Percentiles rank a stretch among this genome's conserved stretches.
Evolutionary conservation across 805 yeast species (phyloP).

Genomic region (Candida coquimbonensis): DNA sequence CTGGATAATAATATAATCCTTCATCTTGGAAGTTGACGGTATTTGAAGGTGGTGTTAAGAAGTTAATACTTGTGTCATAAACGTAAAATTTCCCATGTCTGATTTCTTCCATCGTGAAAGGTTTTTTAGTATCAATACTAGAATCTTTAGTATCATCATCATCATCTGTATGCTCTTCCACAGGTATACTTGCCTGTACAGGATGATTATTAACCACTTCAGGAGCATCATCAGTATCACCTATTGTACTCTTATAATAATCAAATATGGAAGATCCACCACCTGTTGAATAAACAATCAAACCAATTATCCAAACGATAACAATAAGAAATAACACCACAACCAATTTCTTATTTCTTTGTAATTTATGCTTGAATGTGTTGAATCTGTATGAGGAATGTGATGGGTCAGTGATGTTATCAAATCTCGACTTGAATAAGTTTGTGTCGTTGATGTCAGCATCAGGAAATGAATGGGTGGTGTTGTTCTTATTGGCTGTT

Average conservation of each 20-base stretch:
- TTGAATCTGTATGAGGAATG: neutral
- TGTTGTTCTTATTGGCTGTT: neutral
- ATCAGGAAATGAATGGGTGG: neutral
- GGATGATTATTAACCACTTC: constrained; percentile 7
- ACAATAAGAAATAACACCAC: constrained; percentile 7
- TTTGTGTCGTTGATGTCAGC: constrained; percentile 3
- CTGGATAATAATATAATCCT: constrained; percentile 15
- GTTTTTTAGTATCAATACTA: neutral
- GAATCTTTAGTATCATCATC: neutral
- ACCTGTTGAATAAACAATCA: constrained; percentile 9
- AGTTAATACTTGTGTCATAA: constrained; percentile 8
- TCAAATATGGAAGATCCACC: constrained; percentile 13
- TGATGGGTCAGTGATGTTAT: neutral
- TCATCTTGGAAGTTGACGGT: constrained; percentile 12
- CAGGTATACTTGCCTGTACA: neutral
- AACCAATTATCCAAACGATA: constrained; percentile 14
- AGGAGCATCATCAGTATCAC: constrained; percentile 3
- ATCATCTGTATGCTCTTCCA: neutral
- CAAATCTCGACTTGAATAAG: constrained; percentile 14
- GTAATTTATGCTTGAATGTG: constrained; percentile 4
- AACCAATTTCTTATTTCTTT: constrained; percentile 11
- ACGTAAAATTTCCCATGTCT: constrained; percentile 14
- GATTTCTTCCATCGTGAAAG: constrained; percentile 16
- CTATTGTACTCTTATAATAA: constrained; percentile 17
- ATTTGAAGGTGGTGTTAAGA: constrained; percentile 12